Evolutionary conservation across 441 rosid genomes (phyloP).

Genomic region (Isatis lusitanica): DNA sequence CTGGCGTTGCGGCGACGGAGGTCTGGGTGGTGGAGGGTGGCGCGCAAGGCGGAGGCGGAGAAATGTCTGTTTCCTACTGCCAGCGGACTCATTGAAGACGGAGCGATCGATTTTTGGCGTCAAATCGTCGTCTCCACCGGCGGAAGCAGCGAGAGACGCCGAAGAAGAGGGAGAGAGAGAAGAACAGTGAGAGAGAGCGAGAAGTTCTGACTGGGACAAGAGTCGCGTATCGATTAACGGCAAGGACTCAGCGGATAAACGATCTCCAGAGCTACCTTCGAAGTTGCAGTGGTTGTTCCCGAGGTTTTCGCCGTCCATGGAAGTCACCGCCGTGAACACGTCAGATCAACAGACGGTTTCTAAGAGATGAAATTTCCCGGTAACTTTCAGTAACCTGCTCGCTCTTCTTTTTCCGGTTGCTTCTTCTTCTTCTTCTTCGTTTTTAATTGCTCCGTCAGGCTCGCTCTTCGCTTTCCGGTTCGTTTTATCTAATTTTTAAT

Average conservation of each 20-base stretch:
- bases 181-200: slow-evolving; percentile 53
- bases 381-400: background rate
- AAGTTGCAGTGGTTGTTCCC: background rate
- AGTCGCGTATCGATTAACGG: slow-evolving; percentile 70
- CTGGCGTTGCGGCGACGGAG: slow-evolving; percentile 26
- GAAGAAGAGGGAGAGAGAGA: slow-evolving; percentile 59
- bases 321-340: slow-evolving; percentile 19
- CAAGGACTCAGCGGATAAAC: slow-evolving; percentile 53
- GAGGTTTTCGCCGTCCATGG: slow-evolving; percentile 21
- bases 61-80: slow-evolving; percentile 90
- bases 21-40: slow-evolving; percentile 33
- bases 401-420: no score
- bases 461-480: slow-evolving; percentile 17
- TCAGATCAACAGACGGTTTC: background rate
- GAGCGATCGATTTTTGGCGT: slow-evolving; percentile 86
- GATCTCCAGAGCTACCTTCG: slow-evolving; percentile 7
- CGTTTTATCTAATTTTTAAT: background rate
- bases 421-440: background rate
- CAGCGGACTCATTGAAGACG: slow-evolving; percentile 94
- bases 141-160: slow-evolving; percentile 41
- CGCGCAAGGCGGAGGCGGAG: slow-evolving; percentile 80
- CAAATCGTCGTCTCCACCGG: slow-evolving; percentile 44
- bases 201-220: slow-evolving; percentile 38
- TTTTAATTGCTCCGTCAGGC: background rate
- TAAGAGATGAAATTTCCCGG: slow-evolving; percentile 4